Evolutionary conservation across 1,284 basidiomycete genomes (phyloP), one percentile per base, ranked within the genome.

Genomic region (Sanghuangporus sanghuang): DNA sequence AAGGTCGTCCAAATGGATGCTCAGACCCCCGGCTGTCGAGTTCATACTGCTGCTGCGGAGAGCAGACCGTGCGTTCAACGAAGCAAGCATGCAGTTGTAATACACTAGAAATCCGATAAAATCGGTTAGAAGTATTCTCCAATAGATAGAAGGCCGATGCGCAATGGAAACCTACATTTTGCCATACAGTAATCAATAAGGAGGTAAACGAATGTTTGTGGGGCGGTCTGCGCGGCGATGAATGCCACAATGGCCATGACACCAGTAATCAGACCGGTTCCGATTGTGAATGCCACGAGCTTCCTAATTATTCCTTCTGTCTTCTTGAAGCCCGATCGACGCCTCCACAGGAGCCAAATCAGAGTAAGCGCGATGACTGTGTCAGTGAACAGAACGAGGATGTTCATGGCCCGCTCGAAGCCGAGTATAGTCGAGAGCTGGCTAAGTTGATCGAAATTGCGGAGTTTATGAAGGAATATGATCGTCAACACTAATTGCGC

Each of bases 181-280:
- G 59, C n/a, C 9, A 39, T 27, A 23, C 50, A n/a, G n/a, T 42
- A 52, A 42, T 54, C 50, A 39, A 61, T 40, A 16, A 61, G n/a
- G 2, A 61, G 38, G 38, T 61, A 54, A 23, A 62, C 48, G 35
- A 62, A 56, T 3, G 60, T 46, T 9, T 48, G 1, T 9, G 53
- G 52, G 4, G 35, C 18, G 4, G 35, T 18, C 14, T 12, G 11
- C 9, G 53, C 60, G 2, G 53, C 38, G 27, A 62, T 46, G 11
- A 64, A 40, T 2, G 62, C 50, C 14, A 55, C 27, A 23, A 64
- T 36, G 3, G 62, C 57, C n/a, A 36, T 36, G 11, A 59, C 16
- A 16, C 63, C 59, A 14, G 63, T 60, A 2, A 56, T 56, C 32
- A 64, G 42, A 23, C 63, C 58, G 1, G 63, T 64, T 3, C 56